A percentile compares a stretch with the other conserved stretches of the same genome.
Evolutionary conservation across 371 early-diverging fungal genomes (phyloP).

Genomic region (Umbelopsis sp.): DNA sequence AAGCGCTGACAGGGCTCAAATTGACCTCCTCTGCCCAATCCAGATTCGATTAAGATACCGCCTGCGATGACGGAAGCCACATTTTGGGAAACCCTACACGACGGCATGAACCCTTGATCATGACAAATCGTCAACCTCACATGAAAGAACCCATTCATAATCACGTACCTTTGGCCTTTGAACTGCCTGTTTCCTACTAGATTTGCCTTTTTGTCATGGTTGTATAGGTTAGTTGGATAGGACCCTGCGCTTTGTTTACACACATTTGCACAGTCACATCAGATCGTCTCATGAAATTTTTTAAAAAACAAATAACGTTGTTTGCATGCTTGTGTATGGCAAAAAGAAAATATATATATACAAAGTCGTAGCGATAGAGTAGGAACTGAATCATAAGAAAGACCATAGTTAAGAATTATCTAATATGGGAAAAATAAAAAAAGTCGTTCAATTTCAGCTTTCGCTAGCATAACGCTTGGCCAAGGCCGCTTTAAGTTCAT

Average conservation of each 20-base stretch:
- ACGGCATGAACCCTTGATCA: background rate
- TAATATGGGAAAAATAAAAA: background rate
- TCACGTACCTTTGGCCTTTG: background rate
- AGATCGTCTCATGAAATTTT: no score
- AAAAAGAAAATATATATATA: background rate
- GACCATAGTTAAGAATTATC: slow-evolving; percentile 1
- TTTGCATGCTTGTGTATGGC: no score
- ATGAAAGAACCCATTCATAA: background rate
- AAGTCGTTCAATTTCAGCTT: background rate
- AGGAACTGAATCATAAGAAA: background rate
- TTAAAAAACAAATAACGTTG: background rate
- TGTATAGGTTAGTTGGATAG: no score
- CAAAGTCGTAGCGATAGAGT: no score
- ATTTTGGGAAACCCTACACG: background rate
- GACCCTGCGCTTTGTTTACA: background rate
- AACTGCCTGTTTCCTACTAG: no score
- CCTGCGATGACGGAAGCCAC: background rate
- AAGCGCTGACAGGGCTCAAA: slow-evolving; percentile 5
- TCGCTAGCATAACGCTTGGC: slow-evolving; percentile 10
- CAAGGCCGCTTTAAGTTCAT: slow-evolving; percentile 11
- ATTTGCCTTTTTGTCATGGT: no score
- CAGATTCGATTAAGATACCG: background rate
- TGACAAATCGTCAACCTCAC: background rate
- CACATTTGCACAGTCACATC: background rate
- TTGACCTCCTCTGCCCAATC: background rate